Percentiles rank a stretch among this genome's conserved stretches.
phyloP scores from a whole-genome alignment of 495 filamentous ascomycete species.

The Neurospora sp. region DNA sequence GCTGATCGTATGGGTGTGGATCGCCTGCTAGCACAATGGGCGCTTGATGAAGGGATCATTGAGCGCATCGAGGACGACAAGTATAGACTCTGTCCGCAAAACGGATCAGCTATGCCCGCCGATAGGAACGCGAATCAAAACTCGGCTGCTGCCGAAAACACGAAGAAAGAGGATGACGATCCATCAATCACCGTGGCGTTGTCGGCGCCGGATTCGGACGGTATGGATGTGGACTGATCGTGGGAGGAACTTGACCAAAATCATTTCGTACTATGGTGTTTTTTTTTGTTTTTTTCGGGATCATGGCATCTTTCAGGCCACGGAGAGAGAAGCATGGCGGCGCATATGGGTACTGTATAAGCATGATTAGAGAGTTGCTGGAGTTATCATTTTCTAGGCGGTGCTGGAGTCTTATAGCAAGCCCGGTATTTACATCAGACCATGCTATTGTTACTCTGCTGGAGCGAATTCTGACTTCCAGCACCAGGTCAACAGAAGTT shows the following conservation, averaged over 20 bases:
- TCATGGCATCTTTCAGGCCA: neutral
- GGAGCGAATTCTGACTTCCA: neutral
- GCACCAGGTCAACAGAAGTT: neutral
- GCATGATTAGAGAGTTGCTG: neutral
- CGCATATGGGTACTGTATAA: neutral
- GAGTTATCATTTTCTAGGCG: neutral
- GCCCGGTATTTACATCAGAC: neutral
- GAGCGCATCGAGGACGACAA: slow-evolving; percentile 39
- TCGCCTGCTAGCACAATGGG: slow-evolving; percentile 43
- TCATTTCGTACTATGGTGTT: neutral
- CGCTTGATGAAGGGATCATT: slow-evolving; percentile 47
- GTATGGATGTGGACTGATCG: slow-evolving; percentile 21
- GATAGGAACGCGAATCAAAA: slow-evolving; percentile 11
- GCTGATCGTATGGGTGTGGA: slow-evolving; percentile 42
- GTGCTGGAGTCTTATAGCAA: neutral
- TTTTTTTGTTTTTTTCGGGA: neutral
- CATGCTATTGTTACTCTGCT: neutral
- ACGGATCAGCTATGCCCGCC: slow-evolving; percentile 10
- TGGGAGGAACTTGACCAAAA: neutral
- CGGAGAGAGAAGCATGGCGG: neutral
- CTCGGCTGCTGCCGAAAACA: slow-evolving; percentile 8
- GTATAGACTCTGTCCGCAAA: slow-evolving; percentile 35
- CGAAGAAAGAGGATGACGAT: slow-evolving; percentile 23
- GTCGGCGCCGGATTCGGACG: slow-evolving; percentile 7
- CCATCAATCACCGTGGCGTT: slow-evolving; percentile 27